Percentiles rank a stretch among this genome's conserved stretches.
Conservation (phyloP, 495 filamentous ascomycete genomes). For the Viridothelium virens region DNA sequence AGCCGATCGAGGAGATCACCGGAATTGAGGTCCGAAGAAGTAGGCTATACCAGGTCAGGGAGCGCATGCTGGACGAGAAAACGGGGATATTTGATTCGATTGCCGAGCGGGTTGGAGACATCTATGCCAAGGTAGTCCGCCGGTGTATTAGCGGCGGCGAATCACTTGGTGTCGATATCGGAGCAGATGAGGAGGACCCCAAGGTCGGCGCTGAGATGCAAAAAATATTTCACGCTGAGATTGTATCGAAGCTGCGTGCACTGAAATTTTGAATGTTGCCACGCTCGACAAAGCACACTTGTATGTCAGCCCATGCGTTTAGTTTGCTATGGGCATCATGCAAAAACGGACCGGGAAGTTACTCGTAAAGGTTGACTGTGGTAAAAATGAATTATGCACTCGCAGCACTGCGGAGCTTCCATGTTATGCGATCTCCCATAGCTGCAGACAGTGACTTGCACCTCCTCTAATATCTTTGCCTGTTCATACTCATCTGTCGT, state of each 20-base stretch:
- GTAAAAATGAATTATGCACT: neutral
- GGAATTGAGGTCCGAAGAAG: constrained; percentile 26
- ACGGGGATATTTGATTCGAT: constrained; percentile 6
- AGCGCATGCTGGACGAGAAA: constrained; percentile 13
- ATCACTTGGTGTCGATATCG: neutral
- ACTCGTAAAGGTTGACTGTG: neutral
- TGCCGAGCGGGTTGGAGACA: constrained; percentile 5
- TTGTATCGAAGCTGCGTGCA: constrained; percentile 5
- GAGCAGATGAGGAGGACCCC: constrained; percentile 9
- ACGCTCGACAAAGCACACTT: neutral
- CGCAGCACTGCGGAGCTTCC: neutral
- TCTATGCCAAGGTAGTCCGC: neutral
- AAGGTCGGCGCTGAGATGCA: constrained; percentile 5
- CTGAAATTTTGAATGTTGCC: neutral
- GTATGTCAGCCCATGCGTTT: neutral
- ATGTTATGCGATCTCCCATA: neutral
- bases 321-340: neutral
- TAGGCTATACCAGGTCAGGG: constrained; percentile 10
- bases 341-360: neutral
- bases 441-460: no score
- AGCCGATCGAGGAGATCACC: constrained; percentile 39
- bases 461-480: no score
- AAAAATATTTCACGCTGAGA: neutral
- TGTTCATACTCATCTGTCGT: no score
- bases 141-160: constrained; percentile 10